These are phyloP conservation scores for Thinopyrum elongatum DNA, from an alignment of 176 grass and related monocot species.

Conservation along the genomic window DNA sequence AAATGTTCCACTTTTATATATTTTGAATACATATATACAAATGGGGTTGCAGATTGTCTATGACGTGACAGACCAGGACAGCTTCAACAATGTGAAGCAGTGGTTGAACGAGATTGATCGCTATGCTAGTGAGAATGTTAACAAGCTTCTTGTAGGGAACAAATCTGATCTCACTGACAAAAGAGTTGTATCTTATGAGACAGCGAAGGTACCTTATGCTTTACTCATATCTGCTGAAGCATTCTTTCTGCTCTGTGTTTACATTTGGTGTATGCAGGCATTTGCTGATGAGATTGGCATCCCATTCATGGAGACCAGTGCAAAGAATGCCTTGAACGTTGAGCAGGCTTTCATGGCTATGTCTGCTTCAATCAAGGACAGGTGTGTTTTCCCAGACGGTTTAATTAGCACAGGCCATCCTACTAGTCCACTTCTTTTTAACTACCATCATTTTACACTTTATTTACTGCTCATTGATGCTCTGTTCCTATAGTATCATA, in stretches of 20 bases:
- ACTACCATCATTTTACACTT: not conserved
- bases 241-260: not conserved
- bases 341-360: conserved; percentile 90
- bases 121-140: conserved; percentile 91
- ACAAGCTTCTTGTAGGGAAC: conserved; percentile 94
- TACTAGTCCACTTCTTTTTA: not conserved
- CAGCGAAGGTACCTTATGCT: conserved; percentile 56
- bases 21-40: not conserved
- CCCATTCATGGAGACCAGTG: conserved; percentile 93
- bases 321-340: conserved; percentile 82
- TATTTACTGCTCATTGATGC: not conserved
- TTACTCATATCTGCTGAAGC: not conserved
- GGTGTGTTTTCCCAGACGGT: conserved; percentile 42
- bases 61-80: conserved; percentile 94
- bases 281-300: conserved; percentile 94
- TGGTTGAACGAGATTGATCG: conserved; percentile 94
- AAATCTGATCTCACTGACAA: conserved; percentile 79
- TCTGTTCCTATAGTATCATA: not conserved
- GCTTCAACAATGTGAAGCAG: conserved; percentile 94
- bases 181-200: conserved; percentile 85
- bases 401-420: not conserved
- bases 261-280: conserved; percentile 37
- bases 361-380: conserved; percentile 67
- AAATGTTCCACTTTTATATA: not conserved
- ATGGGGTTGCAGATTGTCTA: conserved; percentile 68